phyloP scores from a whole-genome alignment of 768 basidiomycete species.

The Termitomyces sp. region DNA sequence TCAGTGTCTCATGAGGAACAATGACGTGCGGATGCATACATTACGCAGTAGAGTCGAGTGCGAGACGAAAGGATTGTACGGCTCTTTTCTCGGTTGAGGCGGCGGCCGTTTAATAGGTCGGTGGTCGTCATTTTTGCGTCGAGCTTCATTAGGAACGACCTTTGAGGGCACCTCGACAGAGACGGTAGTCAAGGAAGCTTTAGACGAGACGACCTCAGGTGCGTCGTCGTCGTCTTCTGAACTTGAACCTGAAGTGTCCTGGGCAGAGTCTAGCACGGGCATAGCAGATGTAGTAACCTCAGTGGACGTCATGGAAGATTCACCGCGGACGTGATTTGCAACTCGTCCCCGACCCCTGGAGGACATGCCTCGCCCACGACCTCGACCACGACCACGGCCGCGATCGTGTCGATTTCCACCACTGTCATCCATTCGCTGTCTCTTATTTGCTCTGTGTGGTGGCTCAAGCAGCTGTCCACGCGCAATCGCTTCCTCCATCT shows the following conservation, averaged over 20 bases:
- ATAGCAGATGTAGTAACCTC: not conserved
- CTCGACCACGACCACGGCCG: conserved; percentile 25
- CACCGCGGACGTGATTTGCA: conserved; percentile 14
- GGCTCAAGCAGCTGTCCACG: conserved; percentile 62
- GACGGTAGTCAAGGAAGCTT: conserved; percentile 14
- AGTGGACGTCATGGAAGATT: not conserved
- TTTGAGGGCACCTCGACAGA: not conserved
- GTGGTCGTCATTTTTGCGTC: not conserved
- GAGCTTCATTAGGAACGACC: not conserved
- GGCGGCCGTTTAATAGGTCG: conserved; percentile 3
- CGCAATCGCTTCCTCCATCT: conserved; percentile 71
- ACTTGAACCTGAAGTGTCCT: not conserved
- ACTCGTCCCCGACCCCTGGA: conserved; percentile 5
- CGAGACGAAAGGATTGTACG: conserved; percentile 59
- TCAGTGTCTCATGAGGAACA: conserved; percentile 3
- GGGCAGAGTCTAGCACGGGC: not conserved
- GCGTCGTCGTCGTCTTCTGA: conserved; percentile 30
- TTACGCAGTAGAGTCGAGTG: conserved; percentile 73
- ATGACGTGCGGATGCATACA: conserved; percentile 36
- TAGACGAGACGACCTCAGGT: conserved; percentile 60
- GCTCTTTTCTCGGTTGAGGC: conserved; percentile 30
- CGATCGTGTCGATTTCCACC: conserved; percentile 6
- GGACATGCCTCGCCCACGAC: conserved; percentile 9
- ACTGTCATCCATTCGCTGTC: conserved; percentile 25
- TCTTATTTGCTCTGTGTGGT: conserved; percentile 33